These are phyloP conservation scores for Claviceps sorghi DNA, from an alignment of 2,329 filamentous ascomycete species.

Conservation along the genomic window DNA sequence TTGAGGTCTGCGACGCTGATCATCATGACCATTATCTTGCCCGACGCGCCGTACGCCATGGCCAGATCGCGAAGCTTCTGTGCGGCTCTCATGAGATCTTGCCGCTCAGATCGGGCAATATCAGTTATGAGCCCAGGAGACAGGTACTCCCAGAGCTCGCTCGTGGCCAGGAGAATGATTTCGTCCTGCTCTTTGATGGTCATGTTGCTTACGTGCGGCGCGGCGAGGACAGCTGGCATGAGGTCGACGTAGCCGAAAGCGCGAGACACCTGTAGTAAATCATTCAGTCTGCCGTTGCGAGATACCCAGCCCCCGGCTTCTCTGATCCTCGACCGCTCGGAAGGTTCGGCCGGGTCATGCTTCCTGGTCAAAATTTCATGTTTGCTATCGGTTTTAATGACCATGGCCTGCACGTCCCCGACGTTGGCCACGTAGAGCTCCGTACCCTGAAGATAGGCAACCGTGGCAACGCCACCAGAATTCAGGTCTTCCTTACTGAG, in stretches of 20 bases:
- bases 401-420: constrained; percentile 86
- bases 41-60: constrained; percentile 84
- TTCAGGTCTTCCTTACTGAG: constrained; percentile 80
- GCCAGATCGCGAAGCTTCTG: constrained; percentile 90
- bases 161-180: constrained; percentile 80
- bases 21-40: constrained; percentile 99
- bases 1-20: constrained; percentile 85
- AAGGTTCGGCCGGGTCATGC: constrained; percentile 79
- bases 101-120: constrained; percentile 70
- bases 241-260: constrained; percentile 91
- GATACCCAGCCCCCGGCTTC: constrained; percentile 94
- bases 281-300: constrained; percentile 84
- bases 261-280: constrained; percentile 76
- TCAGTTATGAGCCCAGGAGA: constrained; percentile 84
- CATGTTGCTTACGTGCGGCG: constrained; percentile 66
- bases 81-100: constrained; percentile 84
- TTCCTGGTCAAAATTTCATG: constrained; percentile 76
- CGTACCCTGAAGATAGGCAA: constrained; percentile 77
- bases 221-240: constrained; percentile 85
- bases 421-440: constrained; percentile 92
- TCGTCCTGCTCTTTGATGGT: constrained; percentile 80
- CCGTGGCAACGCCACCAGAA: constrained; percentile 81
- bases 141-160: constrained; percentile 90
- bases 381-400: constrained; percentile 77
- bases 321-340: constrained; percentile 75